Evolutionary conservation across 352 stramenopile species (phyloP).

Genomic region (Pythium aquatile): DNA sequence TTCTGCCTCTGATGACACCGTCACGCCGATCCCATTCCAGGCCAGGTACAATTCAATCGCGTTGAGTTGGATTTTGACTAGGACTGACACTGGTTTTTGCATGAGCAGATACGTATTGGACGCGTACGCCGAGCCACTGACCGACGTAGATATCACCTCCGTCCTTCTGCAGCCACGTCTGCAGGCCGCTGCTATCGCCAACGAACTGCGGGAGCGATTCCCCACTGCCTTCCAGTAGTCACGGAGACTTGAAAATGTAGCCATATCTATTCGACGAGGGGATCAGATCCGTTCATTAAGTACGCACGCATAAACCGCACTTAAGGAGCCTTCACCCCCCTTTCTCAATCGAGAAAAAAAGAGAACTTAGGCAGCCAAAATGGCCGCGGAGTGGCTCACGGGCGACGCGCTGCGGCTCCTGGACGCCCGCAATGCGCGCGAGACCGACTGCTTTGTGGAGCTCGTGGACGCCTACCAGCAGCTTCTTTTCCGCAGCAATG

Average conservation of each 20-base stretch:
- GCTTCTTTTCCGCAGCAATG: slow-evolving; percentile 45
- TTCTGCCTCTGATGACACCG: neutral
- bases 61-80: neutral
- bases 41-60: slow-evolving; percentile 11
- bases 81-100: neutral
- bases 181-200: slow-evolving; percentile 42
- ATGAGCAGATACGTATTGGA: slow-evolving; percentile 47
- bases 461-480: slow-evolving; percentile 72
- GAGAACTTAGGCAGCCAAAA: neutral
- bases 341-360: neutral
- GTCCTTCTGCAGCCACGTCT: slow-evolving; percentile 44
- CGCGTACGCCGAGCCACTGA: slow-evolving; percentile 41
- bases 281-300: neutral
- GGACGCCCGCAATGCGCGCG: slow-evolving; percentile 57
- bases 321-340: neutral
- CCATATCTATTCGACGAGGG: neutral
- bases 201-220: slow-evolving; percentile 36
- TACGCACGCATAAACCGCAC: neutral
- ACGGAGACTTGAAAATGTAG: neutral
- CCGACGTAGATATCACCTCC: slow-evolving; percentile 30
- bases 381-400: slow-evolving; percentile 30
- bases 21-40: slow-evolving; percentile 16
- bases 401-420: slow-evolving; percentile 49
- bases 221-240: slow-evolving; percentile 11
- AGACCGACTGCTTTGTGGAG: slow-evolving; percentile 54